Conservation (phyloP, 2,329 filamentous ascomycete species). For the Cytospora piceae region DNA sequence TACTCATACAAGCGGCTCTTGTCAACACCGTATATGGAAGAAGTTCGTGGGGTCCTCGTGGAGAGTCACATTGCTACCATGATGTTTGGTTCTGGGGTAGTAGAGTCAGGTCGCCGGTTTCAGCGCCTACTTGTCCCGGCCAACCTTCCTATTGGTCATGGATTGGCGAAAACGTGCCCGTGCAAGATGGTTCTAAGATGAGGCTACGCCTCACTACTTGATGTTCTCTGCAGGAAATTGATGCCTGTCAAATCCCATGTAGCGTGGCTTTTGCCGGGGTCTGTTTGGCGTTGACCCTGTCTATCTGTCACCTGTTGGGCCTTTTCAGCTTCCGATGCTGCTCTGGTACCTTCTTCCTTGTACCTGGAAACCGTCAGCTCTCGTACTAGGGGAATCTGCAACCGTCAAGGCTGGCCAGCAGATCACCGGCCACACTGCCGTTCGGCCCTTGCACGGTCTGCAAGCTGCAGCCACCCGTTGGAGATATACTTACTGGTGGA, state of each 20-base stretch:
- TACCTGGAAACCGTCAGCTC: conserved; percentile 12
- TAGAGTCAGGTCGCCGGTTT: conserved; percentile 3
- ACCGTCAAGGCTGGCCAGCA: conserved; percentile 14
- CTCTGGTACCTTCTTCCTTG: conserved; percentile 1
- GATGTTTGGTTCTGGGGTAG: neutral
- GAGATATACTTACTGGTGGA: conserved; percentile 10
- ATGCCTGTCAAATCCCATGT: neutral
- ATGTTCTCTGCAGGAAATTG: neutral
- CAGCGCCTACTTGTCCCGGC: conserved; percentile 3
- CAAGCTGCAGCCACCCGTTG: conserved; percentile 26
- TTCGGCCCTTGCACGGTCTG: conserved; percentile 17
- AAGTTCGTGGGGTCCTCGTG: neutral
- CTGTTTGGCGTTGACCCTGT: conserved; percentile 3
- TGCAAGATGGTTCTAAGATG: neutral
- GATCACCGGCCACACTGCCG: conserved; percentile 10
- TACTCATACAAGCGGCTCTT: neutral
- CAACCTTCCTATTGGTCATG: neutral
- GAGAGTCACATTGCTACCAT: neutral
- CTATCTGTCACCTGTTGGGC: conserved; percentile 3
- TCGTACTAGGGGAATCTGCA: conserved; percentile 8
- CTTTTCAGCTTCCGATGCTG: neutral
- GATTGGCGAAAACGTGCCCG: conserved; percentile 1
- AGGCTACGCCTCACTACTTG: neutral
- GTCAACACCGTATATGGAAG: neutral
- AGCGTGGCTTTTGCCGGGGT: neutral